Conservation (phyloP, 495 filamentous ascomycete genomes). For the Penicillium goetzii region DNA sequence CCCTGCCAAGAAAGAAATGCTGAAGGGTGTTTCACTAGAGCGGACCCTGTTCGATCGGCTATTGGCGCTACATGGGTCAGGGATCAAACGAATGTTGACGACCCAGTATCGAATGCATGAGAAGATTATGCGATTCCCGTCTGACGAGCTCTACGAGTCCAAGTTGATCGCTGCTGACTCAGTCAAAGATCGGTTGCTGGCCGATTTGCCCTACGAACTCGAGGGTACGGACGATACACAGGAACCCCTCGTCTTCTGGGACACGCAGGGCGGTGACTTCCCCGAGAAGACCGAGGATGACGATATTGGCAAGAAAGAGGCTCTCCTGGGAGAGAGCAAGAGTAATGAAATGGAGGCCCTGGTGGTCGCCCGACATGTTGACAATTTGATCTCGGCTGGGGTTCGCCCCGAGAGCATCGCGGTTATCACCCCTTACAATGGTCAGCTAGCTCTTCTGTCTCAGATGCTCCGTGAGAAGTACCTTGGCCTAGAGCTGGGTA, state of each 20-base stretch:
- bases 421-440: slow-evolving; percentile 95
- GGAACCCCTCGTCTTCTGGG: slow-evolving; percentile 89
- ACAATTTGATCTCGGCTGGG: slow-evolving; percentile 73
- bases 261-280: slow-evolving; percentile 94
- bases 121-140: slow-evolving; percentile 92
- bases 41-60: slow-evolving; percentile 90
- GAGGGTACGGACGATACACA: slow-evolving; percentile 82
- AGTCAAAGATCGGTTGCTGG: slow-evolving; percentile 75
- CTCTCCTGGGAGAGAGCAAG: slow-evolving; percentile 80
- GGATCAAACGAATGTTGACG: slow-evolving; percentile 92
- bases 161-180: slow-evolving; percentile 76
- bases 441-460: slow-evolving; percentile 80
- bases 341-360: slow-evolving; percentile 91
- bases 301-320: slow-evolving; percentile 52
- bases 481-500: slow-evolving; percentile 86
- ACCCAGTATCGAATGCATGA: slow-evolving; percentile 99
- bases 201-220: slow-evolving; percentile 77
- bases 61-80: slow-evolving; percentile 75
- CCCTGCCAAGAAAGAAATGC: slow-evolving; percentile 30
- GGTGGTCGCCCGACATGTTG: slow-evolving; percentile 76
- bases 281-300: slow-evolving; percentile 62
- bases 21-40: slow-evolving; percentile 65
- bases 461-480: slow-evolving; percentile 75
- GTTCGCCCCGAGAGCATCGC: slow-evolving; percentile 82
- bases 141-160: slow-evolving; percentile 81